These are phyloP conservation scores for Maudiozyma pseudohumilis DNA, from an alignment of 805 yeast species.

Conservation along the genomic window DNA sequence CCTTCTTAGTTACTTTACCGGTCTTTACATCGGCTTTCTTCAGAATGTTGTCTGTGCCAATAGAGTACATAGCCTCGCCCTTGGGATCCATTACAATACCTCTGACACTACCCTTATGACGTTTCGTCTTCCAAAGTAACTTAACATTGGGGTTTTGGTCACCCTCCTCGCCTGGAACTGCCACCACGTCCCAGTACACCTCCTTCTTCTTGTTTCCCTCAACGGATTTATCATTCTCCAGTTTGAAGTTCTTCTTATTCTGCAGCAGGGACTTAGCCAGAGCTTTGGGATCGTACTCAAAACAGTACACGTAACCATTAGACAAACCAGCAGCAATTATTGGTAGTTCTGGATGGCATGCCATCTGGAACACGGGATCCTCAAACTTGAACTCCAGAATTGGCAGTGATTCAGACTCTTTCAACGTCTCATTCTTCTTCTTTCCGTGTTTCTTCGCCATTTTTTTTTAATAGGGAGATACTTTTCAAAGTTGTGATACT, in stretches of 20 bases:
- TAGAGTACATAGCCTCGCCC: slow-evolving; percentile 47
- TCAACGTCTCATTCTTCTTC: slow-evolving; percentile 10
- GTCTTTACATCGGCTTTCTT: slow-evolving; percentile 62
- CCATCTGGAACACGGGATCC: slow-evolving; percentile 66
- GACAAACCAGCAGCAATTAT: slow-evolving; percentile 65
- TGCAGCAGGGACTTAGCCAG: slow-evolving; percentile 29
- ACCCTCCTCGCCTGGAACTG: slow-evolving; percentile 6
- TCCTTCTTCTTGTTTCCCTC: slow-evolving; percentile 5
- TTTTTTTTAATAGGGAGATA: background rate
- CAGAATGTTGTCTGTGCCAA: slow-evolving; percentile 71
- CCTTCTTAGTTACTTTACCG: slow-evolving; percentile 65
- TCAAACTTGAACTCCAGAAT: slow-evolving; percentile 31
- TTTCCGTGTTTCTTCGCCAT: slow-evolving; percentile 11
- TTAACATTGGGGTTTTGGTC: slow-evolving; percentile 26
- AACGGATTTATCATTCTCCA: slow-evolving; percentile 19
- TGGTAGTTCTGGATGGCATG: slow-evolving; percentile 68
- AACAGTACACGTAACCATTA: slow-evolving; percentile 63
- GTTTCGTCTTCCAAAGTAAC: slow-evolving; percentile 67
- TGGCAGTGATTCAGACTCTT: slow-evolving; percentile 18
- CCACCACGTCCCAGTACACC: slow-evolving; percentile 35
- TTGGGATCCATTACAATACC: slow-evolving; percentile 49
- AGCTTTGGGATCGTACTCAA: slow-evolving; percentile 43
- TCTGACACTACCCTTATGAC: slow-evolving; percentile 87
- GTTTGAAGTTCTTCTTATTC: slow-evolving; percentile 2
- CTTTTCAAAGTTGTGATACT: no score